A percentile compares a stretch with the other conserved stretches of the same genome.
Evolutionary conservation across 2,329 filamentous ascomycete species (phyloP).

Genomic region (Fusarium penzigii): DNA sequence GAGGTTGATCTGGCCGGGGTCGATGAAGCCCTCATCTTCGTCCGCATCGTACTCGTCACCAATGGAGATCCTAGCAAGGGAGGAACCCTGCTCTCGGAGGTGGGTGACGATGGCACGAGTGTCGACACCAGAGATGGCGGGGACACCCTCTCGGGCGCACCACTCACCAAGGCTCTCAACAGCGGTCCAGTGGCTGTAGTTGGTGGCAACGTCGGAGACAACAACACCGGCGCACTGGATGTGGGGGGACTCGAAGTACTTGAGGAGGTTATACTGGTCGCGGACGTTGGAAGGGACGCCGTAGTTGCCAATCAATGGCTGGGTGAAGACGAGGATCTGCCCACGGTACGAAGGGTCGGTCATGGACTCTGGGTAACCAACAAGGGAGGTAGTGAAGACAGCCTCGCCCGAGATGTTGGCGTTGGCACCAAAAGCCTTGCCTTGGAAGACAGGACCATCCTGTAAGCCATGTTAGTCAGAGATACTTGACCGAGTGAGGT

Average conservation of each 20-base stretch:
- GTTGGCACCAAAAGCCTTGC: conserved; percentile 95
- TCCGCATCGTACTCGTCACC: conserved; percentile 98
- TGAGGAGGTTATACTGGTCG: conserved; percentile 86
- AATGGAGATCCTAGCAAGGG: conserved; percentile 88
- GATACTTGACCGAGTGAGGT: no score
- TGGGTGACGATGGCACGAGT: conserved; percentile 95
- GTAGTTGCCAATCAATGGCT: conserved; percentile 97
- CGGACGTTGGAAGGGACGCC: conserved; percentile 85
- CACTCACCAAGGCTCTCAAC: conserved; percentile 91
- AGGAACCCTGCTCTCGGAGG: conserved; percentile 94
- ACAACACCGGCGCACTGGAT: conserved; percentile 96
- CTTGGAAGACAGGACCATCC: conserved; percentile 94
- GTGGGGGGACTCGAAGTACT: conserved; percentile 98
- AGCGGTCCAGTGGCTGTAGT: conserved; percentile 98
- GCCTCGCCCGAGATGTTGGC: conserved; percentile 97
- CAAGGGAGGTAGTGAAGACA: conserved; percentile 96
- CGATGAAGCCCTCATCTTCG: conserved; percentile 93
- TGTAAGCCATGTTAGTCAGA: conserved; percentile 36
- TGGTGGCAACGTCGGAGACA: conserved; percentile 87
- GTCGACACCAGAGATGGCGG: conserved; percentile 94
- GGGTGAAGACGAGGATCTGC: conserved; percentile 97
- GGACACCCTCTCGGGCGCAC: conserved; percentile 95
- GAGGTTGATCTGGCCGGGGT: conserved; percentile 94
- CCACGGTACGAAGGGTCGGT: conserved; percentile 86
- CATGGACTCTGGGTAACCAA: conserved; percentile 96